Conservation (phyloP, 345 rosid genomes). For the Eucalyptus fibrosa region DNA sequence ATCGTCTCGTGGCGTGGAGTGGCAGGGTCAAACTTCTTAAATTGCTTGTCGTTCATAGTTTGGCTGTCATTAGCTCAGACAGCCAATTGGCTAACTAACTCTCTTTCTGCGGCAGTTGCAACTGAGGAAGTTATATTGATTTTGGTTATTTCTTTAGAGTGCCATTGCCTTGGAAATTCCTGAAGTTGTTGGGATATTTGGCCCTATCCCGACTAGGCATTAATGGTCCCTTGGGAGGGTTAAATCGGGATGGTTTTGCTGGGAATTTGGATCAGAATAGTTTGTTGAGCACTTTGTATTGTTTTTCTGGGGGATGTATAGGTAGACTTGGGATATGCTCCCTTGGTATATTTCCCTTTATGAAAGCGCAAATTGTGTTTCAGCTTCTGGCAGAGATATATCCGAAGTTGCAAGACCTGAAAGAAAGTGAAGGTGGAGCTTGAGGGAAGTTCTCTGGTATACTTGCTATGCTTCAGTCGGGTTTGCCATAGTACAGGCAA, state of each 20-base stretch:
- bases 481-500: neutral
- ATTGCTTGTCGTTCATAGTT: neutral
- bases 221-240: conserved; percentile 79
- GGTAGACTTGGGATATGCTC: conserved; percentile 70
- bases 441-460: neutral
- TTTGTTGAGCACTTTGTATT: conserved; percentile 73
- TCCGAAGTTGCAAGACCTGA: neutral
- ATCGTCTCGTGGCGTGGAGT: no score
- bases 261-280: conserved; percentile 89
- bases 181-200: conserved; percentile 69
- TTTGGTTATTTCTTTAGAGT: conserved; percentile 91
- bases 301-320: conserved; percentile 95
- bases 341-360: conserved; percentile 75
- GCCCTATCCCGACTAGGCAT: conserved; percentile 90
- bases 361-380: conserved; percentile 43
- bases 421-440: neutral
- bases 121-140: conserved; percentile 97
- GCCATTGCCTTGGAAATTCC: conserved; percentile 80
- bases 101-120: conserved; percentile 45
- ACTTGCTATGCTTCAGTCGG: neutral
- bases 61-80: neutral
- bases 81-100: neutral
- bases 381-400: neutral
- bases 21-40: no score
- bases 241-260: conserved; percentile 70